Conservation (phyloP, 306 rosid species). For the Benincasa hispida region DNA sequence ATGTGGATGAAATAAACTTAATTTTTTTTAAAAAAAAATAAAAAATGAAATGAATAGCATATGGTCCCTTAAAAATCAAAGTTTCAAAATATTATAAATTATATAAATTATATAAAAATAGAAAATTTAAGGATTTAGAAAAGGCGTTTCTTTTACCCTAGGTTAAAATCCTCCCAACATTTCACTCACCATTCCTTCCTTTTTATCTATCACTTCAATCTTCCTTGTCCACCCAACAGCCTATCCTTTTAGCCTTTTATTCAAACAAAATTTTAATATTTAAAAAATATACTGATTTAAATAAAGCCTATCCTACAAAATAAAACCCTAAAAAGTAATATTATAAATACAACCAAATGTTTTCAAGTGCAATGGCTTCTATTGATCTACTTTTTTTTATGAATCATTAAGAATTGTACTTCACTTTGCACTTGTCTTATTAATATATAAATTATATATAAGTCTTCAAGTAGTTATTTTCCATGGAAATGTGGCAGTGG, state of each 20-base stretch:
- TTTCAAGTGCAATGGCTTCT: neutral
- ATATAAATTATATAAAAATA: too few species aligned
- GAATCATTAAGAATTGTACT: neutral
- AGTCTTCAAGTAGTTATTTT: neutral
- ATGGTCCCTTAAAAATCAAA: too few species aligned
- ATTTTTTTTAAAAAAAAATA: too few species aligned
- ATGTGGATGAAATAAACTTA: too few species aligned
- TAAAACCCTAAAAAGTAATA: neutral
- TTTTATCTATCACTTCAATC: constrained; percentile 19
- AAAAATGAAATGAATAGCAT: too few species aligned
- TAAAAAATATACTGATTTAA: neutral
- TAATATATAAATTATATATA: neutral
- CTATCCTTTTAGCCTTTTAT: neutral
- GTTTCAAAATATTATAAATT: neutral
- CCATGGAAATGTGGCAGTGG: neutral
- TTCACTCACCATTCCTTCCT: constrained; percentile 8
- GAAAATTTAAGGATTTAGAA: neutral
- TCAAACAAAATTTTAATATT: neutral
- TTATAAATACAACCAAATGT: neutral
- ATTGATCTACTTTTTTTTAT: neutral
- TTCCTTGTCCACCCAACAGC: constrained; percentile 4
- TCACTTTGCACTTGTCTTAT: neutral
- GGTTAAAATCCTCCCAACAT: constrained; percentile 11
- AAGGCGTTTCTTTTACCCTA: neutral
- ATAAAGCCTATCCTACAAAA: neutral